These are phyloP conservation scores for Thermomucor indicae-seudaticae DNA, from an alignment of 371 early-diverging fungal genomes.

Conservation along the genomic window DNA sequence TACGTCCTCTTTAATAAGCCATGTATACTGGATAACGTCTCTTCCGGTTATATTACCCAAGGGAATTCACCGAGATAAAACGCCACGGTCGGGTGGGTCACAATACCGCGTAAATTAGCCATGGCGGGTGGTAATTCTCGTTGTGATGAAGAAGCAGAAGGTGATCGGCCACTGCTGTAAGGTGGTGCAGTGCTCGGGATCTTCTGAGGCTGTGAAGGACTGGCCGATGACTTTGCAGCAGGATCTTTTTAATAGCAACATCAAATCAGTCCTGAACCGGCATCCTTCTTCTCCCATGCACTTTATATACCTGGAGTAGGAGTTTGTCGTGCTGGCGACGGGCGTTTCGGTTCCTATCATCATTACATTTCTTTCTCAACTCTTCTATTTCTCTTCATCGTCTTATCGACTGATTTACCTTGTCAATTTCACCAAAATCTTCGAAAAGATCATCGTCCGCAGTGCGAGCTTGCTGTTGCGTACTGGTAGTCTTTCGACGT, in stretches of 20 bases:
- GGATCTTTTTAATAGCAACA: too few relatives aligned
- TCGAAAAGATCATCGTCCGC: conserved; percentile 36
- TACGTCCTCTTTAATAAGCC: conserved; percentile 6
- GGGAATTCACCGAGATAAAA: conserved; percentile 47
- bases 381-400: neutral
- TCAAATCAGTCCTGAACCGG: too few relatives aligned
- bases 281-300: neutral
- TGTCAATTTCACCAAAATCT: conserved; percentile 32
- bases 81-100: conserved; percentile 31
- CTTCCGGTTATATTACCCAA: conserved; percentile 30
- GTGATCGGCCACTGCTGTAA: conserved; percentile 10
- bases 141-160: conserved; percentile 10
- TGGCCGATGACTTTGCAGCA: too few relatives aligned
- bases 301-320: neutral
- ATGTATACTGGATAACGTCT: neutral
- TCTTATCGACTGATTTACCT: conserved; percentile 3
- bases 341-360: too few relatives aligned
- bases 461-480: conserved; percentile 2
- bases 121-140: conserved; percentile 26
- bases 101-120: conserved; percentile 23
- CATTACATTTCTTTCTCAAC: too few relatives aligned
- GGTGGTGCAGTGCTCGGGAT: conserved; percentile 18
- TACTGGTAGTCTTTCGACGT: conserved; percentile 15
- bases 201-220: too few relatives aligned
- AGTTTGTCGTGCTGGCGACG: conserved; percentile 2